Evolutionary conservation across 2,329 filamentous ascomycete genomes (phyloP).

Genomic region (Aspergillus sp.): DNA sequence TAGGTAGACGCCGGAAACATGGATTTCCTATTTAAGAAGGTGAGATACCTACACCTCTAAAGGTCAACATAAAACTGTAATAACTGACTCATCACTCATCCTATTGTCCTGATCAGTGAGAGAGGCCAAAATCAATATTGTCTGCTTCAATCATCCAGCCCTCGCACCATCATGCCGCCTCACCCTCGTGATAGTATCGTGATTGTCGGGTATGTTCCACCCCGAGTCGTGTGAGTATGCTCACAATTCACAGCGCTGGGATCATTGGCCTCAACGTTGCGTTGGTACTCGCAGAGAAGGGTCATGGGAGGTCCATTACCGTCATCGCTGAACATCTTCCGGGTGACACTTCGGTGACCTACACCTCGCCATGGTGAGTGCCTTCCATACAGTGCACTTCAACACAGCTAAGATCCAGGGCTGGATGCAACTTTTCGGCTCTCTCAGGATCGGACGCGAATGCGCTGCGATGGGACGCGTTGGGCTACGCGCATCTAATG

Average conservation of each 20-base stretch:
- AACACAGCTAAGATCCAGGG: not conserved
- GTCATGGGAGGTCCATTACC: not conserved
- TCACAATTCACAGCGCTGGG: not conserved
- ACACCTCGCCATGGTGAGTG: not conserved
- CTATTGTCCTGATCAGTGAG: too few species aligned
- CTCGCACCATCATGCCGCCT: not conserved
- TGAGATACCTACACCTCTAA: not conserved
- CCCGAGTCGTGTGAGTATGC: not conserved
- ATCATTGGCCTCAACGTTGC: not conserved
- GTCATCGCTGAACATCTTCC: not conserved
- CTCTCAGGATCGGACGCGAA: not conserved
- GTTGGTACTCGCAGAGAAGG: not conserved
- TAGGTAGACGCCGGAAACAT: too few species aligned
- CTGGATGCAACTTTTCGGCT: not conserved
- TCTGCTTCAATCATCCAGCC: not conserved
- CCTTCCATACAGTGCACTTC: not conserved
- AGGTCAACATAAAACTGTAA: too few species aligned
- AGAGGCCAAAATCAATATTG: too few species aligned
- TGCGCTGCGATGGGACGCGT: not conserved
- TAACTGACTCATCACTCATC: too few species aligned
- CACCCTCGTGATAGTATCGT: not conserved
- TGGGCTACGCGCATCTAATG: not conserved
- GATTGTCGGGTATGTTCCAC: not conserved
- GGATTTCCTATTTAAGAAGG: too few species aligned
- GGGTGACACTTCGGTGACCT: not conserved